phyloP scores from a whole-genome alignment of 1,284 basidiomycete species.

The Cryptococcus amylolentus region DNA sequence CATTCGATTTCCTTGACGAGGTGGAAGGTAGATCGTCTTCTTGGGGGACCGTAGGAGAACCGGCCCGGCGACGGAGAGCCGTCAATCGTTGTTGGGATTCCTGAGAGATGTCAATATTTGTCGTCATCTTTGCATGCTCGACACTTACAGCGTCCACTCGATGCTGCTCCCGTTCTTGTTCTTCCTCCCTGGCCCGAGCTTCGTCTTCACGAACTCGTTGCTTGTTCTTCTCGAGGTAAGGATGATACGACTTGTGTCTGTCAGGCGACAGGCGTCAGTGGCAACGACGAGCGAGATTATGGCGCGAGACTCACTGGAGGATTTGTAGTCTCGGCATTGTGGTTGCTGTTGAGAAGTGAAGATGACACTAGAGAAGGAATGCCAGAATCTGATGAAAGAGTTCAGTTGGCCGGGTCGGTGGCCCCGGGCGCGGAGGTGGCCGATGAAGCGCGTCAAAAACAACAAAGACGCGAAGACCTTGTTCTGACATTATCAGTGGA shows the following conservation, averaged over 20 bases:
- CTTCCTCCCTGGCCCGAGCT: conserved; percentile 41
- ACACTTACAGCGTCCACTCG: conserved; percentile 36
- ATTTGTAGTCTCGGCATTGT: too few species aligned
- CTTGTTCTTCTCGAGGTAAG: conserved; percentile 51
- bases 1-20: conserved; percentile 11
- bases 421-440: neutral
- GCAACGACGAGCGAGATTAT: neutral
- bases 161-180: conserved; percentile 34
- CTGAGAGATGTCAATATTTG: conserved; percentile 8
- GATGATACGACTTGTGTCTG: conserved; percentile 52
- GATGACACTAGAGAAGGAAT: too few species aligned
- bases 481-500: too few species aligned
- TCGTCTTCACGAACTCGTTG: conserved; percentile 50
- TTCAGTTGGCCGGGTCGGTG: too few species aligned
- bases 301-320: neutral
- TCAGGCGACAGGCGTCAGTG: neutral
- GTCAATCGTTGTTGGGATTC: conserved; percentile 38
- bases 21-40: conserved; percentile 32
- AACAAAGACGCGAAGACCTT: too few species aligned
- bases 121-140: neutral
- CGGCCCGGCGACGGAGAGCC: conserved; percentile 35
- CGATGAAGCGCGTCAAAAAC: neutral
- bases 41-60: conserved; percentile 25
- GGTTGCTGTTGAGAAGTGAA: too few species aligned
- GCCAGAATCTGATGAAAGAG: too few species aligned